These are phyloP conservation scores for Caloboletus firmus DNA, from an alignment of 1,284 basidiomycete species.

Conservation along the genomic window DNA sequence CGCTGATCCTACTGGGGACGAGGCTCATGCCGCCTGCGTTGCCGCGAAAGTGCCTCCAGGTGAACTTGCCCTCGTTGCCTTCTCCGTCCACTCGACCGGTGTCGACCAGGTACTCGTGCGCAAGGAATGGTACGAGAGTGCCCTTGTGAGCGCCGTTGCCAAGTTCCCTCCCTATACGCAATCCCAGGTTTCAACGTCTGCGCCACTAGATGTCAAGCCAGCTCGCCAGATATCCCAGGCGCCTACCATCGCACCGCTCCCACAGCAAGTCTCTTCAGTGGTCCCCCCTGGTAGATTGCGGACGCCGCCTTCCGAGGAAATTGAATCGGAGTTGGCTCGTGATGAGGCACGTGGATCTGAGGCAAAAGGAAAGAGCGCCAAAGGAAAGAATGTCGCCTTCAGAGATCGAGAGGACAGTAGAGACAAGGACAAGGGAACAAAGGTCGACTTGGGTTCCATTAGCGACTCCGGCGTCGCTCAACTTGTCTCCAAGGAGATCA, in stretches of 20 bases:
- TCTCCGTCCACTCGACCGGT: slow-evolving; percentile 77
- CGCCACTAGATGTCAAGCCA: slow-evolving; percentile 38
- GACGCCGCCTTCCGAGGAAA: slow-evolving; percentile 72
- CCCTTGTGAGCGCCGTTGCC: slow-evolving; percentile 51
- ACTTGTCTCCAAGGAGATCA: slow-evolving; percentile 68
- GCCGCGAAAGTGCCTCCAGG: slow-evolving; percentile 75
- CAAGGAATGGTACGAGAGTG: slow-evolving; percentile 76
- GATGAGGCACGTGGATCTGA: slow-evolving; percentile 58
- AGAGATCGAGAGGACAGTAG: slow-evolving; percentile 55
- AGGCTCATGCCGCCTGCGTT: slow-evolving; percentile 75
- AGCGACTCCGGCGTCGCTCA: slow-evolving; percentile 55
- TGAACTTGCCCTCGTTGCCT: slow-evolving; percentile 75
- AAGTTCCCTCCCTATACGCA: slow-evolving; percentile 61
- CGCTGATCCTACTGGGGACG: slow-evolving; percentile 73
- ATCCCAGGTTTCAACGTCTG: slow-evolving; percentile 31
- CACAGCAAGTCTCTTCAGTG: slow-evolving; percentile 17
- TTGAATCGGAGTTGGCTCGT: slow-evolving; percentile 59
- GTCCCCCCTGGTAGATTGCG: slow-evolving; percentile 46
- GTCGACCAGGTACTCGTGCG: slow-evolving; percentile 82
- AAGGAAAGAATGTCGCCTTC: slow-evolving; percentile 60
- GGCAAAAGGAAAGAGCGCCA: slow-evolving; percentile 49
- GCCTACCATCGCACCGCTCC: slow-evolving; percentile 18
- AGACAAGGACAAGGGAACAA: slow-evolving; percentile 45
- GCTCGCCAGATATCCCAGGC: slow-evolving; percentile 41
- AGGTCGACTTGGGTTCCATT: slow-evolving; percentile 44